Conservation (phyloP, 805 yeast genomes). For the Wickerhamomyces chaumierensis region DNA sequence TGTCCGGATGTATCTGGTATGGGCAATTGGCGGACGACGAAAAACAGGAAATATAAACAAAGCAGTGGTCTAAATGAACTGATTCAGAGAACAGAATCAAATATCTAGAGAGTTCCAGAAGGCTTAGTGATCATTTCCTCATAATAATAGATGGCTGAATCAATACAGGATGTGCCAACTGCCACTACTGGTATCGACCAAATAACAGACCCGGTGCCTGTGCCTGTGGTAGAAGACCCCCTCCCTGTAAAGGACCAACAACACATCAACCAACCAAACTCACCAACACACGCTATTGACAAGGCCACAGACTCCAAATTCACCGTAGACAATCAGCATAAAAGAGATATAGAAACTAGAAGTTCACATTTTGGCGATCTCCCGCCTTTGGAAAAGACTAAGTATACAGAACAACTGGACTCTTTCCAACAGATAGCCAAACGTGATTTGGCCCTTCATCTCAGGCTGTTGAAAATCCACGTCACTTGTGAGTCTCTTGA, state of each 20-base stretch:
- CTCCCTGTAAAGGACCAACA: too few relatives aligned
- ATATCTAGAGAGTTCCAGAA: too few relatives aligned
- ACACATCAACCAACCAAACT: too few relatives aligned
- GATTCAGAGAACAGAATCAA: not conserved
- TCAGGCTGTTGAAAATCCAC: conserved; percentile 22
- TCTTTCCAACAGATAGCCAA: conserved; percentile 22
- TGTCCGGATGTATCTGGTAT: not conserved
- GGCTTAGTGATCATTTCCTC: too few relatives aligned
- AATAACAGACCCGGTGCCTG: not conserved
- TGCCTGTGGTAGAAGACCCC: not conserved
- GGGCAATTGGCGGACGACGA: not conserved
- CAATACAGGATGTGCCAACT: not conserved
- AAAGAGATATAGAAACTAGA: too few relatives aligned
- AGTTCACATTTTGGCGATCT: not conserved
- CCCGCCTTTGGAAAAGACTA: not conserved
- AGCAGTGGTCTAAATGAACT: not conserved
- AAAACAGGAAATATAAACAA: not conserved
- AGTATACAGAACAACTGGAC: conserved; percentile 5
- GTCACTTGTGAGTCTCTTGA: conserved; percentile 26
- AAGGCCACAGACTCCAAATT: too few relatives aligned
- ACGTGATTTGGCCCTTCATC: conserved; percentile 25
- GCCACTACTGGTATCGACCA: not conserved
- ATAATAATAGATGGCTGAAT: not conserved
- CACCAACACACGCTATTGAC: too few relatives aligned
- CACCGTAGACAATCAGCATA: too few relatives aligned